Base-by-base conservation (phyloP, 2,329 filamentous ascomycete species). In the Fusarium sp. region DNA sequence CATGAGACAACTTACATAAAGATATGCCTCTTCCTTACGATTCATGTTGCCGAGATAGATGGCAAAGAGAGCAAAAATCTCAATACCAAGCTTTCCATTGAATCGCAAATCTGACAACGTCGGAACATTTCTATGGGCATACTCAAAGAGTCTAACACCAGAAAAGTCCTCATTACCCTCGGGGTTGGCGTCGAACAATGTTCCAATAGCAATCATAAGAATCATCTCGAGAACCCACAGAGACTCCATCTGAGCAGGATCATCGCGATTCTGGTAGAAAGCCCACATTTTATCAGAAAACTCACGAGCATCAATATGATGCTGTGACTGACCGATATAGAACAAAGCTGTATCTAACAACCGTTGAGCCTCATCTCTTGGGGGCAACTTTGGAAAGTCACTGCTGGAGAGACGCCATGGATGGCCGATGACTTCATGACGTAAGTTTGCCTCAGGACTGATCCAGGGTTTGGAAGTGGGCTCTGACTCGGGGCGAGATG, bases 171-270 rank as follows among this genome's bases (percentile, higher is more conserved):
- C 75, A 38, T 73, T 75, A 0, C 74, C 76, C 29, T 77, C 76
- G 2, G 74, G 76, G 3, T 77, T 72, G 18, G 70, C 74, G 27
- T 77, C 74, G 15, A 77, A 77, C 2, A 77, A 48, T 0, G 66
- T 76, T 19, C 76, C 76, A 11, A 77, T 77, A 3, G 76, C 73
- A 18, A 77, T 74, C 63, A 77, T 72, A 10, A 77, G 59, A 45
- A 77, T 76, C 76, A 77, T 77, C 52, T 77, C 74, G 6, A 77
- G 60, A 23, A 74, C 76, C 76, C 76, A 77, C 6, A 76, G 48
- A 4, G 76, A 74, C 27, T 75, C 60, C 10, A 68, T 60, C 25
- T 76, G 75, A 10, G 69, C 64, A 14, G 70, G 68, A 7, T 77
- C 75, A 12, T 75, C 65, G 4, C 60, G 65, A 10, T 74, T 76